Evolutionary conservation across 495 filamentous ascomycete species (phyloP).

Genomic region (Rhypophila decipiens): DNA sequence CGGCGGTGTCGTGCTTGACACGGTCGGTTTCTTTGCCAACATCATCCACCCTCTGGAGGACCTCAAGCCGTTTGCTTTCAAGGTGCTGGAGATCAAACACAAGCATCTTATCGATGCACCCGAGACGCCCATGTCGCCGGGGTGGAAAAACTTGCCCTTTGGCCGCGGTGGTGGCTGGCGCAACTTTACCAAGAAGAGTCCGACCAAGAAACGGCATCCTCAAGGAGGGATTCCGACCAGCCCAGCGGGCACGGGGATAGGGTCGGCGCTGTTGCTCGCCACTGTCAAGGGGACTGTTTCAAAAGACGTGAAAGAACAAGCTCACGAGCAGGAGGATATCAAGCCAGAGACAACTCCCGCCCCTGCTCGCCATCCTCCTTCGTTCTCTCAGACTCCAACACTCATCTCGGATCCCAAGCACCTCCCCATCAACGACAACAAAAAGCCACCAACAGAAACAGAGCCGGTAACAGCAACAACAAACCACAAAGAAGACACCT

Average conservation of each 20-base stretch:
- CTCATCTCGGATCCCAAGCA: not conserved
- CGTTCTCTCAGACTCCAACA: not conserved
- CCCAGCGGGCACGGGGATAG: not conserved
- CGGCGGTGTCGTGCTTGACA: conserved; percentile 45
- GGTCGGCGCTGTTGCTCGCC: too few relatives aligned
- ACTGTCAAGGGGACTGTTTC: not conserved
- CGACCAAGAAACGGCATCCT: not conserved
- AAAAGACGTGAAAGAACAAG: not conserved
- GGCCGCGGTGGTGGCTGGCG: not conserved
- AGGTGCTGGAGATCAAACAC: conserved; percentile 41
- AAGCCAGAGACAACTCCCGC: not conserved
- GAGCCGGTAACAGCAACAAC: too few relatives aligned
- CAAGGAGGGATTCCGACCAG: not conserved
- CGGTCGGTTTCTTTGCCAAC: conserved; percentile 57
- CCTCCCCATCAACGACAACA: conserved; percentile 2
- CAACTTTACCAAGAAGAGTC: not conserved
- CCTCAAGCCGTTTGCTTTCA: conserved; percentile 38
- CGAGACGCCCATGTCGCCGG: not conserved
- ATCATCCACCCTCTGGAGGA: conserved; percentile 52
- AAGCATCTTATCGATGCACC: not conserved
- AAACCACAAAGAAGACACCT: not conserved
- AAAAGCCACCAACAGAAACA: conserved; percentile 1
- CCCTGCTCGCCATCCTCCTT: not conserved
- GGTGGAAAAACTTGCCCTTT: not conserved
- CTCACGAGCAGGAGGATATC: not conserved